phyloP scores from a whole-genome alignment of 768 basidiomycete species.

The Rhodotorula graminis region DNA sequence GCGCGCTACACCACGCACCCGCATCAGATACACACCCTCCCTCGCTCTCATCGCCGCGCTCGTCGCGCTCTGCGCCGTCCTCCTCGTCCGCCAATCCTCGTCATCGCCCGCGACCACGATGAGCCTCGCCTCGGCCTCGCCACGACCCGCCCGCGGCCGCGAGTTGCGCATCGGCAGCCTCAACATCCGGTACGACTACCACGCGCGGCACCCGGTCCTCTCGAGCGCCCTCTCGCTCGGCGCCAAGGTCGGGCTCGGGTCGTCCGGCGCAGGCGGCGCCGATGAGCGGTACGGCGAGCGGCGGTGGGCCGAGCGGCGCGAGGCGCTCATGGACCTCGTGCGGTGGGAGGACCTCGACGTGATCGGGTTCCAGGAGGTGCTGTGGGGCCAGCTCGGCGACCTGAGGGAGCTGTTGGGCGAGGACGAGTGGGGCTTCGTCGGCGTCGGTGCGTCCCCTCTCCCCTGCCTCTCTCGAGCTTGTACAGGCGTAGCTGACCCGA shows the following conservation, averaged over 20 bases:
- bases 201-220: not conserved
- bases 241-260: not conserved
- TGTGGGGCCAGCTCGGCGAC: slow-evolving; percentile 32
- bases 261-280: not conserved
- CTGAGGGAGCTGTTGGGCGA: slow-evolving; percentile 16
- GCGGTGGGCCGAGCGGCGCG: slow-evolving; percentile 15
- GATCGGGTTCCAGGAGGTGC: slow-evolving; percentile 40
- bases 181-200: slow-evolving; percentile 22
- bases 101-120: not conserved
- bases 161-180: slow-evolving; percentile 2
- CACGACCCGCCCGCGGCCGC: not conserved
- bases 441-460: slow-evolving; percentile 23
- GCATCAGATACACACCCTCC: not conserved
- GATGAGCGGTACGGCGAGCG: slow-evolving; percentile 12
- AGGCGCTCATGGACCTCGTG: slow-evolving; percentile 32
- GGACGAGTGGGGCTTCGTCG: slow-evolving; percentile 18
- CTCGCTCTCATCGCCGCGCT: not conserved
- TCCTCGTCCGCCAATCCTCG: not conserved
- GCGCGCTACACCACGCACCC: not conserved
- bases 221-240: not conserved
- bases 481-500: not conserved
- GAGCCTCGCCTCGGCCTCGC: not conserved
- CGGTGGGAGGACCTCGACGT: slow-evolving; percentile 32
- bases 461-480: not conserved
- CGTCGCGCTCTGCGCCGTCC: not conserved